A percentile compares a stretch with the other conserved stretches of the same genome.
Evolutionary conservation across 139 green algal species (phyloP).

Genomic region (Trebouxia sp.): DNA sequence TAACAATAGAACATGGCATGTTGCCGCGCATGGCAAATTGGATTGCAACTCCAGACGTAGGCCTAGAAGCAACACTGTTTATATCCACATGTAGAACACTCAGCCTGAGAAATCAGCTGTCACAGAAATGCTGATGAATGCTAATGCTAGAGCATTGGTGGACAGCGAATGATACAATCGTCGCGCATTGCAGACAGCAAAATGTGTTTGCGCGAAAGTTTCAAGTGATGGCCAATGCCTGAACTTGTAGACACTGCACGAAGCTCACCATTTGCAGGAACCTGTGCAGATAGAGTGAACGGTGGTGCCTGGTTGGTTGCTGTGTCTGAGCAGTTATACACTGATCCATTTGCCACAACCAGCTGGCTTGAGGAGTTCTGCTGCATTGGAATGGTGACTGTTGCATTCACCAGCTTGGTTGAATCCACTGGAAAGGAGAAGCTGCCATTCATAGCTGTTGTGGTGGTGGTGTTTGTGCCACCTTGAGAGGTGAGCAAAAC

Average conservation of each 20-base stretch:
- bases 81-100: too few species aligned
- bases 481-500: background rate
- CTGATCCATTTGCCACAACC: background rate
- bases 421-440: constrained; percentile 3
- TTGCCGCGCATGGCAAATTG: too few species aligned
- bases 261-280: background rate
- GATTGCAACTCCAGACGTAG: too few species aligned
- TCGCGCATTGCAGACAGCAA: too few species aligned
- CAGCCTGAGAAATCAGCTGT: too few species aligned
- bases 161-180: too few species aligned
- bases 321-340: background rate
- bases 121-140: too few species aligned
- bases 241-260: background rate
- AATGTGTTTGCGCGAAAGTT: too few species aligned
- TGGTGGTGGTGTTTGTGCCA: constrained; percentile 2
- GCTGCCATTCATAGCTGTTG: background rate
- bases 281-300: background rate
- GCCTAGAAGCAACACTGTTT: too few species aligned
- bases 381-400: background rate
- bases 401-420: background rate
- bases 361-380: background rate
- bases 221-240: background rate
- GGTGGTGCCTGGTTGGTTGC: constrained; percentile 2
- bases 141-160: too few species aligned
- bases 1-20: too few species aligned